Base-by-base conservation (phyloP, 1,284 basidiomycete species). In the Singerocomus rubriflavus region DNA sequence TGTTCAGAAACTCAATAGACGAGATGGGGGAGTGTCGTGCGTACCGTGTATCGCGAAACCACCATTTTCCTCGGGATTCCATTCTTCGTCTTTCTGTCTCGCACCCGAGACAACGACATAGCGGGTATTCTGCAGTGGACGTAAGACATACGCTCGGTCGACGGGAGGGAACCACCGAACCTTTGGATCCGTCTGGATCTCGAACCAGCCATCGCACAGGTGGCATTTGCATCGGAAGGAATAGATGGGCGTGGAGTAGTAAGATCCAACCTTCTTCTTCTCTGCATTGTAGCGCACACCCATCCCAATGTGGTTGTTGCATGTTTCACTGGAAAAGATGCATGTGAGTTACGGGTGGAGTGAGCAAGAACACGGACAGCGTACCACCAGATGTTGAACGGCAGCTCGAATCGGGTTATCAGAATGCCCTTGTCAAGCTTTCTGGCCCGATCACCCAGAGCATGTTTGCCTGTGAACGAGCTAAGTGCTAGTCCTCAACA, bases 221-320 rank as follows among this genome's bases (percentile, higher is more conserved):
- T 97, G 93, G 65, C 97, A 99, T 76, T 98, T 99, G 73, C 96
- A 99, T 34, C 91, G 80, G 67, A 99, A 99, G 0, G 85, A 88
- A 68, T 78, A 98, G 48, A 99, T 97, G 3, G 94, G 91, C 0
- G 95, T 98, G 0, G 87, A 89, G 64, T 91, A 93, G 72, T 99
- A 99, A 57, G 82, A 85, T n/a, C 95, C 97, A 16, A 97, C 81
- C 70, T 96, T 97, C 72, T 87, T 87, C 79, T 99, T 99, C 69
- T 98, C 93, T 0, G 97, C 97, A 62, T 99, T 99, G 77, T 97
- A 99, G 2, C 97, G 89, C 4, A 98, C 95, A 27, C 95, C 94
- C 81, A 95, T 95, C 14, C 94, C 94, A 52, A 98, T 92, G 71
- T 97, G 94, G 59, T 88, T 89, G 70, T 94, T 84, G 71, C 95